Conservation (phyloP, 2,329 filamentous ascomycete species). For the Tolypocladium nubicola region DNA sequence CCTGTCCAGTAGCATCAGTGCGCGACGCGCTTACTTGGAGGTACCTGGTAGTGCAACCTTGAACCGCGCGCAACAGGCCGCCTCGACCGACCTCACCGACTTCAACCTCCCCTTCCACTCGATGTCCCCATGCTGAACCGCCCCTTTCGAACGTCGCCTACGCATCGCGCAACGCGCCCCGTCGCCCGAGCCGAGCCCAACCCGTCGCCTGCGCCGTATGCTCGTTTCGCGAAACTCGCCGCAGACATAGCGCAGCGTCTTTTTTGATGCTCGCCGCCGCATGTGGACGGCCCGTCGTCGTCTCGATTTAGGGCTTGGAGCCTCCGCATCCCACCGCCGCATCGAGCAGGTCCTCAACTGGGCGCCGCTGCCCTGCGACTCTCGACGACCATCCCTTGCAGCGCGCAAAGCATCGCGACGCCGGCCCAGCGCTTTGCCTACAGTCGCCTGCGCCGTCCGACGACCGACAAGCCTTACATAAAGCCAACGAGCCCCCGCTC, state of each 20-base stretch:
- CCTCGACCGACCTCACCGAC: not conserved
- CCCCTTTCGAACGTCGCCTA: not conserved
- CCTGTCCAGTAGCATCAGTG: slow-evolving; percentile 21
- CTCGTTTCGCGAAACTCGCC: not conserved
- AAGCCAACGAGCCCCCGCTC: not conserved
- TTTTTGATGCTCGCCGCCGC: not conserved
- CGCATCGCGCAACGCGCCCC: not conserved
- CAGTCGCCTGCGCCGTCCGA: not conserved
- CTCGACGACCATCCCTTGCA: not conserved
- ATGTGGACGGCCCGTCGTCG: not conserved
- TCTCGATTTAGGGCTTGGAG: not conserved
- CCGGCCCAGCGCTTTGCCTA: not conserved
- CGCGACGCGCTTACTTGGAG: slow-evolving; percentile 22
- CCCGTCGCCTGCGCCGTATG: not conserved
- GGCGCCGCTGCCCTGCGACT: not conserved
- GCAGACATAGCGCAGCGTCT: not conserved
- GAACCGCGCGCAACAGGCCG: not conserved
- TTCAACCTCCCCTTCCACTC: not conserved
- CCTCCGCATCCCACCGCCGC: not conserved
- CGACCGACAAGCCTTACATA: not conserved
- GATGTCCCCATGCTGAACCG: not conserved
- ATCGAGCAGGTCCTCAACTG: not conserved
- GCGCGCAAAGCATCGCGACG: not conserved
- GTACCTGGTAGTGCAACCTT: slow-evolving; percentile 6
- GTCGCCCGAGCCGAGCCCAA: not conserved